Evolutionary conservation across 495 filamentous ascomycete species (phyloP).

Genomic region (Xylaria flabelliformis): DNA sequence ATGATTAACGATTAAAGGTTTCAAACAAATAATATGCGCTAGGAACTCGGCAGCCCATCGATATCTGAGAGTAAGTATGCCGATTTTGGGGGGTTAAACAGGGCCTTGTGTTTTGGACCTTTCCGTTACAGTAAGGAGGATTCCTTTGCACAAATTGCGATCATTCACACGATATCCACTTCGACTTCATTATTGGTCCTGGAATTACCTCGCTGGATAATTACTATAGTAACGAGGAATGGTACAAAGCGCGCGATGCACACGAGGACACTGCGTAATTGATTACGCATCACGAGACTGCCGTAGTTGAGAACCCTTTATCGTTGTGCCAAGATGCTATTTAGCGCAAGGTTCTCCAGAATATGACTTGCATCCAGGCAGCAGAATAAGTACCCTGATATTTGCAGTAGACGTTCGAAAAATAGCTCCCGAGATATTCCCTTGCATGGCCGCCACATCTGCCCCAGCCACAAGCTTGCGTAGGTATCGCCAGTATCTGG

Average conservation of each 20-base stretch:
- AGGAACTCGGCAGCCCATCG: constrained; percentile 2
- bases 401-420: not conserved
- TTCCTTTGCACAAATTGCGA: constrained; percentile 9
- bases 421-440: not conserved
- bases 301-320: not conserved
- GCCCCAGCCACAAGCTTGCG: constrained; percentile 18
- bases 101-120: not conserved
- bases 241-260: not conserved
- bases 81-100: constrained; percentile 1
- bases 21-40: not conserved
- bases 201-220: not conserved
- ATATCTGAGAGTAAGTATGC: not conserved
- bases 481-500: not conserved
- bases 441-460: not conserved
- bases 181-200: not conserved
- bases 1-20: not conserved
- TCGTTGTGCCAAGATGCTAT: not conserved
- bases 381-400: constrained; percentile 4
- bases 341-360: constrained; percentile 18
- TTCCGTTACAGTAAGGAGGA: constrained; percentile 20
- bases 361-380: constrained; percentile 22
- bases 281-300: not conserved
- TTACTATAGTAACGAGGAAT: not conserved
- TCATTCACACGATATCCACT: constrained; percentile 20
- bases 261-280: constrained; percentile 12